Conservation (phyloP, 2,329 filamentous ascomycete species). For the Parafenestella ontariensis region DNA sequence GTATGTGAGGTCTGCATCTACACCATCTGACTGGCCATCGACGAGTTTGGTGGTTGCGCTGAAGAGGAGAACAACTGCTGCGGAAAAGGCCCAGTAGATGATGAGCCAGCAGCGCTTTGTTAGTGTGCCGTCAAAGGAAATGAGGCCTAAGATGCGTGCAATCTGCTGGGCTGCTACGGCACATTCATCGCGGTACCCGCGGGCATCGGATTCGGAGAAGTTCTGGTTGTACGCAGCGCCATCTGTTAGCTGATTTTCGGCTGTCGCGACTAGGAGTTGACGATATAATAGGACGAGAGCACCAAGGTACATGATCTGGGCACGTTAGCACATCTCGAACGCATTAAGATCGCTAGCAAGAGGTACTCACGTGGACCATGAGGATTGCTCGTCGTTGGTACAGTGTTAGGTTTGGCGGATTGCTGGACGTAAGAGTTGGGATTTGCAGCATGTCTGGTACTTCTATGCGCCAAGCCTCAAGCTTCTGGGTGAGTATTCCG, state of each 20-base stretch:
- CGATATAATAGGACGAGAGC: conserved; percentile 47
- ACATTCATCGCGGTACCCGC: conserved; percentile 40
- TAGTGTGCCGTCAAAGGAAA: conserved; percentile 44
- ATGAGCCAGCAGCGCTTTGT: conserved; percentile 49
- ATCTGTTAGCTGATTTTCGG: conserved; percentile 39
- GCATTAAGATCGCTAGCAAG: neutral
- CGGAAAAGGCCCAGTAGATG: conserved; percentile 49
- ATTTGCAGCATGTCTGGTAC: conserved; percentile 44
- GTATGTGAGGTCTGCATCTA: conserved; percentile 42
- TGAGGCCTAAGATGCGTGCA: conserved; percentile 42
- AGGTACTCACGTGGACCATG: conserved; percentile 44
- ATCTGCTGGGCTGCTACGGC: conserved; percentile 46
- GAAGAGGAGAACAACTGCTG: conserved; percentile 45
- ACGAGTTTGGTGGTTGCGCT: conserved; percentile 44
- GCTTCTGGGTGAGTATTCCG: conserved; percentile 35
- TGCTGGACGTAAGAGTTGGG: conserved; percentile 33
- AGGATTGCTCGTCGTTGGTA: conserved; percentile 46
- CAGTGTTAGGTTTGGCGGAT: conserved; percentile 30
- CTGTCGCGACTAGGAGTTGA: conserved; percentile 42
- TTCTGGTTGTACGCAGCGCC: conserved; percentile 31
- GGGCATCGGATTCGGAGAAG: conserved; percentile 35
- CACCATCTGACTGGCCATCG: conserved; percentile 36
- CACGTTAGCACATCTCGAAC: neutral
- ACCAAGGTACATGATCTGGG: conserved; percentile 49
- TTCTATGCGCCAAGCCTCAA: conserved; percentile 44